phyloP scores from a whole-genome alignment of 441 rosid genomes.

The Populus hybrid region DNA sequence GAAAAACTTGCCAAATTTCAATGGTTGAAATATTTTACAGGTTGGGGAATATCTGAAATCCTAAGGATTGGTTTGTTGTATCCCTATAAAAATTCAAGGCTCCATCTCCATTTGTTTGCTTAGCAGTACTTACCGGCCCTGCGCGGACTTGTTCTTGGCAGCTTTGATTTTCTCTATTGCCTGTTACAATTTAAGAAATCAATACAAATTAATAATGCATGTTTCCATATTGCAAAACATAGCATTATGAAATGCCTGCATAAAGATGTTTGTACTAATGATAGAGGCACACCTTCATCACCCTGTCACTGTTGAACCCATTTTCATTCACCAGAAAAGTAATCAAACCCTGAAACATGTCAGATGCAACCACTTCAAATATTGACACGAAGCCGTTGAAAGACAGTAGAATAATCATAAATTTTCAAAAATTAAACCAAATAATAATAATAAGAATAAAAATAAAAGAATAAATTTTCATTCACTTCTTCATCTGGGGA shows the following conservation, averaged over 20 bases:
- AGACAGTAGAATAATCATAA: background rate
- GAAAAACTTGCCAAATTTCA: background rate
- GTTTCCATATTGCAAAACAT: background rate
- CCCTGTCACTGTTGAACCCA: slow-evolving; percentile 83
- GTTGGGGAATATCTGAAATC: background rate
- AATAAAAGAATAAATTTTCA: background rate
- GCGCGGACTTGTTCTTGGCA: slow-evolving; percentile 91
- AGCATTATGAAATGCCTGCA: slow-evolving; percentile 14
- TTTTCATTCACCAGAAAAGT: slow-evolving; percentile 77
- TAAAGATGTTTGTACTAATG: background rate
- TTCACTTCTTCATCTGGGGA: slow-evolving; percentile 70
- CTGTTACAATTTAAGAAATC: slow-evolving; percentile 33
- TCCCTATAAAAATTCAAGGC: background rate
- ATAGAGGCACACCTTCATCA: slow-evolving; percentile 57
- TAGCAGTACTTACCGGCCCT: slow-evolving; percentile 70
- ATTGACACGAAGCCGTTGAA: slow-evolving; percentile 1
- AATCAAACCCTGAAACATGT: slow-evolving; percentile 52
- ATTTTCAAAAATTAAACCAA: background rate
- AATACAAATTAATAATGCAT: slow-evolving; percentile 4
- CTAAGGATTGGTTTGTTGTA: background rate
- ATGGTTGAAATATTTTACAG: background rate
- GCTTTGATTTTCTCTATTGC: slow-evolving; percentile 90
- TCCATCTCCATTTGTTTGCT: slow-evolving; percentile 9
- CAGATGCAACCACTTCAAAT: background rate
- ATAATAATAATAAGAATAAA: background rate